Base-by-base conservation (phyloP, 345 rosid genomes). In the Lumnitzera littorea region DNA sequence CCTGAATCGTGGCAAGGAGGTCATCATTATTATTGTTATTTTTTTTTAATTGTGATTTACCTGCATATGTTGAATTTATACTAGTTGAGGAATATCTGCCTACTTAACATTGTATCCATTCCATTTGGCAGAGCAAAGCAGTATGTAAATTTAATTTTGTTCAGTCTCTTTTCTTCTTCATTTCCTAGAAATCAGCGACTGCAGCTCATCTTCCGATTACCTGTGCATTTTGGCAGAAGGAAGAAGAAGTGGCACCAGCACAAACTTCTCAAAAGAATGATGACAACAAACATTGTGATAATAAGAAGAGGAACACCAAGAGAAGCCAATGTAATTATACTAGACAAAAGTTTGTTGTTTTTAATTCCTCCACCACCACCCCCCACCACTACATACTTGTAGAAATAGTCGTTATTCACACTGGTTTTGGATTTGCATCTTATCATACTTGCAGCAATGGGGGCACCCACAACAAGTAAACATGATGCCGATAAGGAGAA, bases 261-360 rank as follows among this genome's bases (percentile, higher is more conserved):
- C 74, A 13, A 9, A 60, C 52, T 23, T 47, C 64, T 54, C 55
- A 61, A 62, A 72, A 62, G 57, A 47, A 66, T 46, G 61, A 70
- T 11, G 58, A 41, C 43, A 64, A n/a, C 46, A 76, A 73, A 56
- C 62, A 63, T 55, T 24, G 59, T 48, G 61, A 50, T 20, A 58
- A 50, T 51, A 69, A 63, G 72, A 78, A 70, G 74, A 80, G 73
- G 67, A 68, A 70, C 12, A 43, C 57, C 11, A 36, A 62, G 51
- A 80, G 85, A 82, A 78, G 88, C 47, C 77, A 62, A 80, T 80
- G 87, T 85, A 76, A 69, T 41, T 13, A 50, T 31, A 57, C 54
- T 49, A 15, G 15, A 16, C 24, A 5, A 58, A 41, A 15, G 25
- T 24, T 51, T 50, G 14, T 5, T 56, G 65, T 14, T 24, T 51